These are phyloP conservation scores for Tylopilus sp. DNA, from an alignment of 768 basidiomycete genomes.

Conservation along the genomic window DNA sequence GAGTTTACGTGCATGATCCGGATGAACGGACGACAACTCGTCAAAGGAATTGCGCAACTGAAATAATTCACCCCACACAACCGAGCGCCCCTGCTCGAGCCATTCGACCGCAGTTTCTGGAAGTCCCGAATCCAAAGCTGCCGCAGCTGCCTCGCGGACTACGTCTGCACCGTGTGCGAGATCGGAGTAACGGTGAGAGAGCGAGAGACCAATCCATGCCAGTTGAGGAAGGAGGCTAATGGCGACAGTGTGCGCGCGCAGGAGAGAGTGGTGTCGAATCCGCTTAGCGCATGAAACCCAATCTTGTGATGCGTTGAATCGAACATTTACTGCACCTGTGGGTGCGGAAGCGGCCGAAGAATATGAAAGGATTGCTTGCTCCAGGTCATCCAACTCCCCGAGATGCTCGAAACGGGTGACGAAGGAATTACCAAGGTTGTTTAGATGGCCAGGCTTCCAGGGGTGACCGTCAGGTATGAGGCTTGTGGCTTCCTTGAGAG, in stretches of 20 bases:
- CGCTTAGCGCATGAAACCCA: slow-evolving; percentile 7
- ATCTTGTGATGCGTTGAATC: slow-evolving; percentile 3
- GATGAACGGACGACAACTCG: not conserved
- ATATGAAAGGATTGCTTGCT: not conserved
- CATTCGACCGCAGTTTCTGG: too few relatives aligned
- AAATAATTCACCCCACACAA: too few relatives aligned
- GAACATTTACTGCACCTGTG: not conserved
- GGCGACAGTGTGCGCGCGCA: slow-evolving; percentile 17
- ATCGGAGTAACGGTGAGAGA: slow-evolving; percentile 14
- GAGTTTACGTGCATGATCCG: not conserved
- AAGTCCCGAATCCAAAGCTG: too few relatives aligned
- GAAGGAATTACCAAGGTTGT: too few relatives aligned
- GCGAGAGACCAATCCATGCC: slow-evolving; percentile 16
- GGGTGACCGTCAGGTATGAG: not conserved
- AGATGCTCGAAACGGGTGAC: too few relatives aligned
- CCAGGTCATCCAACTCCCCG: too few relatives aligned
- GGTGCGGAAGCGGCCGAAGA: slow-evolving; percentile 1
- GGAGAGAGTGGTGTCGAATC: slow-evolving; percentile 7
- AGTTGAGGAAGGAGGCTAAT: slow-evolving; percentile 20
- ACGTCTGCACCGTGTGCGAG: slow-evolving; percentile 4
- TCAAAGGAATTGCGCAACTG: not conserved
- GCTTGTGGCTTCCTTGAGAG: not conserved
- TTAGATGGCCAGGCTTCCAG: too few relatives aligned
- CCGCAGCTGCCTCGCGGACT: too few relatives aligned
- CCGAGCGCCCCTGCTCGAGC: too few relatives aligned